Evolutionary conservation across 176 grass and related monocot genomes (phyloP).

Genomic region (Triticum timopheevii): DNA sequence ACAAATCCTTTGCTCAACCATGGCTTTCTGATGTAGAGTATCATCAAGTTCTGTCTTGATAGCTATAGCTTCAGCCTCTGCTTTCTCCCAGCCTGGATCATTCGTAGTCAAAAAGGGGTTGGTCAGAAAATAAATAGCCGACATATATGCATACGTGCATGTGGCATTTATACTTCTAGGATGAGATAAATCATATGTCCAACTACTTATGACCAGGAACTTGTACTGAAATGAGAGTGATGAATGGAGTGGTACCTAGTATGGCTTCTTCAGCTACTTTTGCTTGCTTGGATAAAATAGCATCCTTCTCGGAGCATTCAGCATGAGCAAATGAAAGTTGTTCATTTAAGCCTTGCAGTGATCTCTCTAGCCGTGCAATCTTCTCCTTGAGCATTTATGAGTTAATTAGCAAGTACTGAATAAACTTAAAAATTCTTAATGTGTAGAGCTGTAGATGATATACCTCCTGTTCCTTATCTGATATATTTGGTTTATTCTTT

Average conservation of each 20-base stretch:
- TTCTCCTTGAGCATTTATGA: conserved; percentile 62
- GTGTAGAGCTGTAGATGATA: not conserved
- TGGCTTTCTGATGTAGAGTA: conserved; percentile 54
- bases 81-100: conserved; percentile 89
- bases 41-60: conserved; percentile 73
- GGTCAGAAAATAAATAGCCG: not conserved
- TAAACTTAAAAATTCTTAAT: not conserved
- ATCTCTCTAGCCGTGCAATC: conserved; percentile 63
- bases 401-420: not conserved
- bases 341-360: conserved; percentile 61
- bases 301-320: conserved; percentile 73
- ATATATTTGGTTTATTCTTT: conserved; percentile 33
- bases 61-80: conserved; percentile 64
- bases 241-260: conserved; percentile 54
- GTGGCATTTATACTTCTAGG: conserved; percentile 3
- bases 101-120: not conserved
- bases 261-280: conserved; percentile 98
- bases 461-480: conserved; percentile 43
- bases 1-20: conserved; percentile 57
- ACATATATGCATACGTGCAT: not conserved
- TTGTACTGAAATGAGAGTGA: not conserved
- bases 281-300: conserved; percentile 65
- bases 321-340: conserved; percentile 61
- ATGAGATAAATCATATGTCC: not conserved
- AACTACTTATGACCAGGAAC: conserved; percentile 13